phyloP scores from a whole-genome alignment of 306 rosid species.

The Carpinus fangiana region DNA sequence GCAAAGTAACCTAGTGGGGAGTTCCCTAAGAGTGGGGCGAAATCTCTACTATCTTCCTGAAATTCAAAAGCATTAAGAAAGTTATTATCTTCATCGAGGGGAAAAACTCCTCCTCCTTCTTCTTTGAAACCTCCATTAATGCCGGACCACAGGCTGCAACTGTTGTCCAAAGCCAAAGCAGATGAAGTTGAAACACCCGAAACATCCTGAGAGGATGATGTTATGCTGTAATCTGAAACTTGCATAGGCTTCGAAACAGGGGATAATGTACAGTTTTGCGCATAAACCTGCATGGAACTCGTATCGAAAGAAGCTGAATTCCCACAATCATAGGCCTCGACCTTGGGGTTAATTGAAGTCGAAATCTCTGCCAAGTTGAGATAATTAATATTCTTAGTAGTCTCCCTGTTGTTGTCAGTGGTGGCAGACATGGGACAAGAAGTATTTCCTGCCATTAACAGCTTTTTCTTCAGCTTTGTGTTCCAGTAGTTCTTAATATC shows the following conservation, averaged over 20 bases:
- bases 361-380: constrained; percentile 8
- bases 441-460: background rate
- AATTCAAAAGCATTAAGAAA: constrained; percentile 28
- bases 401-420: background rate
- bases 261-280: background rate
- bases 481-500: constrained; percentile 56
- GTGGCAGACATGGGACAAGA: constrained; percentile 1
- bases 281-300: background rate
- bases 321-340: constrained; percentile 11
- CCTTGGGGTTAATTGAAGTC: background rate
- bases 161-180: constrained; percentile 20
- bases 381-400: background rate
- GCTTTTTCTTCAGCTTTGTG: constrained; percentile 49
- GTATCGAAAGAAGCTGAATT: constrained; percentile 19
- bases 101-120: background rate
- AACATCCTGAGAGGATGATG: background rate
- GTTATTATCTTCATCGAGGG: constrained; percentile 6
- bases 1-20: background rate
- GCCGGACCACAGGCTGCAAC: constrained; percentile 19
- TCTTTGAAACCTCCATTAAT: constrained; percentile 1
- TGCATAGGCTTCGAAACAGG: background rate
- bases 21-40: background rate
- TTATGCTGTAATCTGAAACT: constrained; percentile 12
- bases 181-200: constrained; percentile 31
- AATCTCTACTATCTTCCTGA: constrained; percentile 1